These are phyloP conservation scores for Prosopis cineraria DNA, from an alignment of 306 rosid species.

Conservation along the genomic window DNA sequence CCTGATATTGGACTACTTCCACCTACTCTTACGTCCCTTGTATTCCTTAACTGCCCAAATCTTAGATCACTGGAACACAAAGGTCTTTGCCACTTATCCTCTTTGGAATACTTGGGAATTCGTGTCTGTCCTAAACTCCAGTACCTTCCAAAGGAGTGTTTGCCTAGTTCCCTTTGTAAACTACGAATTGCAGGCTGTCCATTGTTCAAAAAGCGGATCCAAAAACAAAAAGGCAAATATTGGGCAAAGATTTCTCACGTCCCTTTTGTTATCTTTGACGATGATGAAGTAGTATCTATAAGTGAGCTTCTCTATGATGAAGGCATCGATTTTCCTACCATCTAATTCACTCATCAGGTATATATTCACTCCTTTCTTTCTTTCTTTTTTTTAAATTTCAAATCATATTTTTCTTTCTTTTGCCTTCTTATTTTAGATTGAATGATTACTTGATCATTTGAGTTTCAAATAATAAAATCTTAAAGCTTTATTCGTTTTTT, in stretches of 20 bases:
- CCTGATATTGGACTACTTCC: slow-evolving; percentile 9
- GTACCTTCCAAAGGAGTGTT: neutral
- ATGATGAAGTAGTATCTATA: neutral
- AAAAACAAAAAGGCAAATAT: neutral
- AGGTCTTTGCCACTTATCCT: neutral
- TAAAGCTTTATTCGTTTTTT: too few relatives aligned
- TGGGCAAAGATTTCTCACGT: neutral
- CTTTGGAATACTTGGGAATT: neutral
- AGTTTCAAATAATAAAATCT: too few relatives aligned
- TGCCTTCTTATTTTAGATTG: too few relatives aligned
- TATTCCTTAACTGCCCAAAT: neutral
- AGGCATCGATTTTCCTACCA: neutral
- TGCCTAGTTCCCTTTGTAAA: neutral
- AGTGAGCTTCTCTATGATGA: neutral
- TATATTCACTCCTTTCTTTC: too few relatives aligned
- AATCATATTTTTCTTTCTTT: too few relatives aligned
- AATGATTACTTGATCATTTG: too few relatives aligned
- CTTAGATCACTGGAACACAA: neutral
- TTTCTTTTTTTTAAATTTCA: too few relatives aligned
- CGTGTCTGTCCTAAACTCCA: neutral
- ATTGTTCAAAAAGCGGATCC: neutral
- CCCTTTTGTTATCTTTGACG: neutral
- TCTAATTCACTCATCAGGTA: too few relatives aligned
- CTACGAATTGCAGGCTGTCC: neutral
- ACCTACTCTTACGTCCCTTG: neutral